Conservation (phyloP, 768 basidiomycete species). For the Panellus pusillus region DNA sequence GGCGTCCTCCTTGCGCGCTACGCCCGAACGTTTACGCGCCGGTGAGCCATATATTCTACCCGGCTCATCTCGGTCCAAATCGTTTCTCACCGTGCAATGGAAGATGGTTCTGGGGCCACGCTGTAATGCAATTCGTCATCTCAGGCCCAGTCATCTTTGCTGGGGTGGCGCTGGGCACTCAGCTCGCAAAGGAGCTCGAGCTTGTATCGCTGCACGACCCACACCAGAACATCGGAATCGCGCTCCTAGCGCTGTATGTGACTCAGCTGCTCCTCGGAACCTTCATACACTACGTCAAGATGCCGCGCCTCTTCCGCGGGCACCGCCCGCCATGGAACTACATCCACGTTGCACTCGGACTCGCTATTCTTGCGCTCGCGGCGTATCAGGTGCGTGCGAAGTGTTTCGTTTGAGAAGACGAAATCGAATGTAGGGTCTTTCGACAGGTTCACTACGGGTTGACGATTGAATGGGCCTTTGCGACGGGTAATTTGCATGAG, state of each 20-base stretch:
- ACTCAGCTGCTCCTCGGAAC: constrained; percentile 48
- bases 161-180: constrained; percentile 47
- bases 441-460: constrained; percentile 49
- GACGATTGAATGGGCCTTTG: constrained; percentile 43
- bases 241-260: constrained; percentile 54
- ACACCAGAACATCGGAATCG: constrained; percentile 53
- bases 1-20: constrained; percentile 60
- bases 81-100: background rate
- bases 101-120: constrained; percentile 55
- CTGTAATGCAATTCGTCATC: constrained; percentile 48
- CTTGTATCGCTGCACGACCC: constrained; percentile 40
- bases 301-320: constrained; percentile 34
- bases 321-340: constrained; percentile 54
- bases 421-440: background rate
- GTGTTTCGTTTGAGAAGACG: background rate
- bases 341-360: constrained; percentile 53
- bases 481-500: constrained; percentile 33
- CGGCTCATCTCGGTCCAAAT: too few relatives aligned
- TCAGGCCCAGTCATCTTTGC: constrained; percentile 54
- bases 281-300: constrained; percentile 55
- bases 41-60: constrained; percentile 30
- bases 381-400: constrained; percentile 43
- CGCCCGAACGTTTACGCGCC: constrained; percentile 47
- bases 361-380: constrained; percentile 53
- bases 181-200: constrained; percentile 31